These are phyloP conservation scores for Colletotrichum cuscutae DNA, from an alignment of 2,329 filamentous ascomycete genomes.

Conservation along the genomic window DNA sequence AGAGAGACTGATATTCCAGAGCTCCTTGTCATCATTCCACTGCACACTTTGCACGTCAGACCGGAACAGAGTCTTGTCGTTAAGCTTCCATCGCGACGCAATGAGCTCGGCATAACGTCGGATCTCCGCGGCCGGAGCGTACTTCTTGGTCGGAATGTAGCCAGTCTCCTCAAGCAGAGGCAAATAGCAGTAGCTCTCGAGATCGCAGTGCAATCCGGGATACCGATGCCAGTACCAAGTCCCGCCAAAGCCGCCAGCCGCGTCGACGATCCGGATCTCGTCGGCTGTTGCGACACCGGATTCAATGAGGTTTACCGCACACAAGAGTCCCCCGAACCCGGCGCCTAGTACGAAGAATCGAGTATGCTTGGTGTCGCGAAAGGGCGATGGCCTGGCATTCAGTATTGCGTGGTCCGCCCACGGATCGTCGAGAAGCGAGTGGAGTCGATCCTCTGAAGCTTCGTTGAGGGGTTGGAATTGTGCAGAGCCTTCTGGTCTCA, in stretches of 20 bases:
- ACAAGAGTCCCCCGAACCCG: slow-evolving; percentile 46
- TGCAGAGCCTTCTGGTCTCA: slow-evolving; percentile 42
- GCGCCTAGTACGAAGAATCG: slow-evolving; percentile 48
- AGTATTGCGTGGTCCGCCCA: slow-evolving; percentile 46
- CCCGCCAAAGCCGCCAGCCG: slow-evolving; percentile 56
- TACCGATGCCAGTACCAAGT: slow-evolving; percentile 65
- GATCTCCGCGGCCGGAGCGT: slow-evolving; percentile 59
- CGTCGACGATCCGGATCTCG: slow-evolving; percentile 53
- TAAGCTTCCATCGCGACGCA: slow-evolving; percentile 51
- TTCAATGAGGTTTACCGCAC: slow-evolving; percentile 40
- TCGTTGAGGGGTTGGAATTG: slow-evolving; percentile 45
- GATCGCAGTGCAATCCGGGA: slow-evolving; percentile 63
- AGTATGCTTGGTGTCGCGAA: slow-evolving; percentile 40
- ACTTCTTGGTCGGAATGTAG: slow-evolving; percentile 65
- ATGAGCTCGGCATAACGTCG: slow-evolving; percentile 59
- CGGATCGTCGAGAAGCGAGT: slow-evolving; percentile 43
- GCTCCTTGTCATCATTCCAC: slow-evolving; percentile 54
- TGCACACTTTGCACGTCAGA: slow-evolving; percentile 48
- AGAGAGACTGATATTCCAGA: slow-evolving; percentile 26
- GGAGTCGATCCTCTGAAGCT: slow-evolving; percentile 3
- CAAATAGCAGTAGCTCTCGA: slow-evolving; percentile 70
- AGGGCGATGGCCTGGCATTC: slow-evolving; percentile 36
- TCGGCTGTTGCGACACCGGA: slow-evolving; percentile 36
- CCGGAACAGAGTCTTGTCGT: slow-evolving; percentile 52
- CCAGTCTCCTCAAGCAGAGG: slow-evolving; percentile 69